Base-by-base conservation (phyloP, 192 early-diverging fungal species). In the Mortierella antarctica region DNA sequence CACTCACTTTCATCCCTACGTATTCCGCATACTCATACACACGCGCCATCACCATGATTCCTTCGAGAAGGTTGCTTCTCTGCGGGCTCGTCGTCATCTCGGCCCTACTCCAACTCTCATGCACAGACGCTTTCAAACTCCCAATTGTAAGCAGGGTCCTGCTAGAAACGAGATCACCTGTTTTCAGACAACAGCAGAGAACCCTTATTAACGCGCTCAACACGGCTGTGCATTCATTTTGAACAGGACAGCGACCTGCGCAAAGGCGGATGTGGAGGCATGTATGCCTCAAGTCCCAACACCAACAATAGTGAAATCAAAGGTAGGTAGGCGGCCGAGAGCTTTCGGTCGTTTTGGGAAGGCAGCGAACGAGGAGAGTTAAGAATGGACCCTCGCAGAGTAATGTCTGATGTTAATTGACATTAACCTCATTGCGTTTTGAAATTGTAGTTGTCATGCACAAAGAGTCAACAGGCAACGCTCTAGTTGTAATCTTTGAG, bases 401-500 rank as follows among this genome's bases (percentile, higher is more conserved):
- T 4, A 21, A 2, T 2, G 3, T 18, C 54, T 18, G 11, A 11
- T 48, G 42, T 39, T 50, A 31, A 11, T 1, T 18, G 21, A 44
- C 44, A 6, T 63, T 63, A 17, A 48, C 39, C 31, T 31, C 31
- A 31, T 62, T n/a, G 21, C 46, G 4, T 18, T 20, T 18, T n/a
- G 18, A 48, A 39, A 65, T 23, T 54, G 51, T 51, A 79, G 76
- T 79, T 21, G 64, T 71, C 53, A 79, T 79, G 76, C 58, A 67
- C 42, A 45, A 46, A 53, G 51, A 65, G 7, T 85, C 87, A 9
- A 55, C 67, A 7, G 87, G 85, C 48, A 67, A 82, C 13, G 72
- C 82, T 7, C 80, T 84, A 2, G 56, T 88, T 18, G 68, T 86
- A 7, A 79, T 88, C 49, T 86, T 83, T 46, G 85, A 88, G 59